A percentile compares a stretch with the other conserved stretches of the same genome.
phyloP scores from a whole-genome alignment of 2,329 filamentous ascomycete species.

The Ceratocystis alfenasii region DNA sequence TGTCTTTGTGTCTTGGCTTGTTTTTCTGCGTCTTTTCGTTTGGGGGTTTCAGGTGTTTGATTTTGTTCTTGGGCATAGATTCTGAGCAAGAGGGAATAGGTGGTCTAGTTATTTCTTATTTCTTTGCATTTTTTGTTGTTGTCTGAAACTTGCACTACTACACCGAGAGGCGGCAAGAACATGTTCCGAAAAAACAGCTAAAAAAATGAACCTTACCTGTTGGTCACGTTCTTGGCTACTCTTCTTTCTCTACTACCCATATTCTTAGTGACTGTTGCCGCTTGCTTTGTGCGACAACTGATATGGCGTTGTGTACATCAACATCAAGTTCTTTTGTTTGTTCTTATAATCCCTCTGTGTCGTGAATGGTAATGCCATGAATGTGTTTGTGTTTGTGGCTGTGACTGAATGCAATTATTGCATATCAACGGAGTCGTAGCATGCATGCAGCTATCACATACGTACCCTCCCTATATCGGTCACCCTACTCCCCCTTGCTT shows the following conservation, averaged over 20 bases:
- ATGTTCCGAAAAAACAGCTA: too few relatives aligned
- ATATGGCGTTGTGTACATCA: not conserved
- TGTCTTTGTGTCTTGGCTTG: not conserved
- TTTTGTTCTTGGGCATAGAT: slow-evolving; percentile 15
- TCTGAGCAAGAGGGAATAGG: slow-evolving; percentile 12
- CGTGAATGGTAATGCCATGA: too few relatives aligned
- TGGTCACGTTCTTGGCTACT: too few relatives aligned
- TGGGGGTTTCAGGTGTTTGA: slow-evolving; percentile 4
- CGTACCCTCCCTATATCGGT: too few relatives aligned
- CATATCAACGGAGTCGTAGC: too few relatives aligned
- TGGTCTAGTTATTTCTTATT: slow-evolving; percentile 10
- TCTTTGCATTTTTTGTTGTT: slow-evolving; percentile 12
- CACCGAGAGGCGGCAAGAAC: not conserved
- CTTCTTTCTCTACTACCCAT: not conserved
- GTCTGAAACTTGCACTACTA: not conserved
- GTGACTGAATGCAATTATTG: too few relatives aligned
- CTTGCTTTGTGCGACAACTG: not conserved
- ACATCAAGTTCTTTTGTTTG: too few relatives aligned
- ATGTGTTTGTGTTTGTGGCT: too few relatives aligned
- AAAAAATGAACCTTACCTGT: too few relatives aligned
- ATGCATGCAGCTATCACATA: too few relatives aligned
- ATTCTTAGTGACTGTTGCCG: slow-evolving; percentile 15
- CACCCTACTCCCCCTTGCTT: not conserved
- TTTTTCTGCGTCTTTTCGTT: slow-evolving; percentile 8
- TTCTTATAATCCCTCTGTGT: too few relatives aligned